Base-by-base conservation (phyloP, 2,329 filamentous ascomycete genomes). In the Monosporascus sp. region DNA sequence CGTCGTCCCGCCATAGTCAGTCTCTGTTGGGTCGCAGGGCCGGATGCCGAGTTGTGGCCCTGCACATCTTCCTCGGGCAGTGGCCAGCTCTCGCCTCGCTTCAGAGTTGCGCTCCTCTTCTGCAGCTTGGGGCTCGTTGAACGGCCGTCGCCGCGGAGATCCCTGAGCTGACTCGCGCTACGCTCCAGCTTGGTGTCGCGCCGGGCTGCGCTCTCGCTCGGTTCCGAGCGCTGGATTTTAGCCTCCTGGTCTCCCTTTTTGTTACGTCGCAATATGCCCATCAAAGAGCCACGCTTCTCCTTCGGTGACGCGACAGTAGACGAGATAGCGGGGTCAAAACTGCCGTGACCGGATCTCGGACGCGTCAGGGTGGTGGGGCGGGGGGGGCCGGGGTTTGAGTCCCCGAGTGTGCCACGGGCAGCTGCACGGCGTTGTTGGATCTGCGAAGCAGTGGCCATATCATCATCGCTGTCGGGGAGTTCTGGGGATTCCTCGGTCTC, bases 201-300 rank as follows among this genome's bases (percentile, higher is more conserved):
- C 9, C 85, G 74, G 1, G 84, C 83, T 2, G 79, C 79, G 58
- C 78, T 85, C 59, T 87, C 84, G 14, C 69, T 64, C 9, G 72
- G 63, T 22, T 78, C 78, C 1, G 73, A 68, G 38, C 83, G 82
- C 35, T 78, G 74, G 20, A 86, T 78, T 62, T 78, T 81, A 48
- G 75, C 71, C 52, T 72, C 63, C 26, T 72, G 62, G 56, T 80
- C 76, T 37, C 70, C 70, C 43, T 71, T 74, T 66, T 84, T 88
- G 69, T 80, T 86, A 52, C 87, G 84, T 38, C 84, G 81, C n/a
- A 91, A 70, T 5, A 81, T 81, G n/a, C 61, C 51, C 69, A 84
- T 77, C 55, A 86, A 70, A 56, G 80, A 82, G 53, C 71, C 77
- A 48, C 75, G 72, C 40, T 50, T 58, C 35, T 74, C 71, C 27